A percentile compares a stretch with the other conserved stretches of the same genome.
These are phyloP conservation scores for Amaranthus tricolor DNA, from an alignment of 179 eudicot genomes.

Conservation along the genomic window DNA sequence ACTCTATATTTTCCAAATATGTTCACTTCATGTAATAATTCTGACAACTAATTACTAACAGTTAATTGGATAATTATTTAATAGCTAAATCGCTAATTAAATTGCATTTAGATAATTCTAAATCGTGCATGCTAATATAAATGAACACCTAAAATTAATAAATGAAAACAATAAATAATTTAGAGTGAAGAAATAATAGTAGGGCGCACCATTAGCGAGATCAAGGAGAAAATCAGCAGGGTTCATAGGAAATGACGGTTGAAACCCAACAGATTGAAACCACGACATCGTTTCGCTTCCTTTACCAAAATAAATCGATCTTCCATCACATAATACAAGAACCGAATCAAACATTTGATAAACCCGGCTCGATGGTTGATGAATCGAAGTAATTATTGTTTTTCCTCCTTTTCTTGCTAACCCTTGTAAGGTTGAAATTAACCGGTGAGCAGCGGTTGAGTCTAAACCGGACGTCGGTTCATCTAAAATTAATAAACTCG, in stretches of 20 bases:
- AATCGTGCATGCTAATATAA: too few species aligned
- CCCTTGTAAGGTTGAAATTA: slow-evolving; percentile 42
- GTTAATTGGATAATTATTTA: too few species aligned
- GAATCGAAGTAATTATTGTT: slow-evolving; percentile 75
- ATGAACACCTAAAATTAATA: background rate
- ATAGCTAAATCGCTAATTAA: too few species aligned
- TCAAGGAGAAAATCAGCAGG: slow-evolving; percentile 98
- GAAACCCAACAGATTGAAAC: slow-evolving; percentile 58
- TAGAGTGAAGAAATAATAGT: background rate
- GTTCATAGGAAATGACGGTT: slow-evolving; percentile 80
- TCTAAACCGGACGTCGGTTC: slow-evolving; percentile 95
- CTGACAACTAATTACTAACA: too few species aligned
- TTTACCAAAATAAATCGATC: slow-evolving; percentile 68
- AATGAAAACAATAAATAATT: background rate
- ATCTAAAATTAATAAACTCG: slow-evolving; percentile 72
- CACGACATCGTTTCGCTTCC: slow-evolving; percentile 63
- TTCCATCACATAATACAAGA: slow-evolving; percentile 70
- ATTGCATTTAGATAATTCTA: too few species aligned
- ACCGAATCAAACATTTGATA: slow-evolving; percentile 64
- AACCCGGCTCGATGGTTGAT: slow-evolving; percentile 87
- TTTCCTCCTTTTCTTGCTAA: slow-evolving; percentile 60
- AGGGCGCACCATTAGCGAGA: slow-evolving; percentile 85
- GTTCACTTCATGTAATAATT: too few species aligned
- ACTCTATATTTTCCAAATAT: too few species aligned
- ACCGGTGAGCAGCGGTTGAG: slow-evolving; percentile 69